These are phyloP conservation scores for Ascochyta clinopodiicola DNA, from an alignment of 2,329 filamentous ascomycete species.

Conservation along the genomic window DNA sequence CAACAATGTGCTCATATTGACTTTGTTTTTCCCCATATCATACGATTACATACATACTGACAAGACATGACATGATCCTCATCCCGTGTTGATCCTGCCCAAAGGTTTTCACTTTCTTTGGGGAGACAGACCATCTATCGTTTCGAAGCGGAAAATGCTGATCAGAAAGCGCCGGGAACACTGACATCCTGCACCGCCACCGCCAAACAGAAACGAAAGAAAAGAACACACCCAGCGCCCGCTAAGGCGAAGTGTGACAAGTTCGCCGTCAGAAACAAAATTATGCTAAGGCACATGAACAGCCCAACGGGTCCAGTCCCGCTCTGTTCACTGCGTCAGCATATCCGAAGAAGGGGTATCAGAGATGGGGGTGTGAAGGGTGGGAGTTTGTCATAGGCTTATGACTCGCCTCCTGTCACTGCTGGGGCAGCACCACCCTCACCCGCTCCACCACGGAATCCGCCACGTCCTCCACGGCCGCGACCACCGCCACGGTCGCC, in stretches of 20 bases:
- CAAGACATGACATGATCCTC: slow-evolving; percentile 16
- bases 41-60: slow-evolving; percentile 28
- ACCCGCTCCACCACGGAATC: slow-evolving; percentile 41
- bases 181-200: slow-evolving; percentile 5
- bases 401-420: slow-evolving; percentile 49
- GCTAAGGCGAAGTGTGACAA: slow-evolving; percentile 36
- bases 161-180: slow-evolving; percentile 9
- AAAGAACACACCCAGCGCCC: slow-evolving; percentile 36
- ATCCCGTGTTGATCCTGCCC: slow-evolving; percentile 14
- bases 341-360: slow-evolving; percentile 41
- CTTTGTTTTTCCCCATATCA: slow-evolving; percentile 11
- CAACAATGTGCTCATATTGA: too few relatives aligned
- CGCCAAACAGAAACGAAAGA: slow-evolving; percentile 18
- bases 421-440: slow-evolving; percentile 44
- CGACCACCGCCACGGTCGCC: slow-evolving; percentile 52
- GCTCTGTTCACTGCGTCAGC: slow-evolving; percentile 24
- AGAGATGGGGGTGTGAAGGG: slow-evolving; percentile 27
- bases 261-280: slow-evolving; percentile 24
- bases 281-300: slow-evolving; percentile 3
- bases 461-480: slow-evolving; percentile 35
- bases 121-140: slow-evolving; percentile 11
- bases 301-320: slow-evolving; percentile 2
- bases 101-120: background rate
- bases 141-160: slow-evolving; percentile 10
- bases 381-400: slow-evolving; percentile 20